phyloP scores from a whole-genome alignment of 2,329 filamentous ascomycete genomes.

The Monosporascus sp. region DNA sequence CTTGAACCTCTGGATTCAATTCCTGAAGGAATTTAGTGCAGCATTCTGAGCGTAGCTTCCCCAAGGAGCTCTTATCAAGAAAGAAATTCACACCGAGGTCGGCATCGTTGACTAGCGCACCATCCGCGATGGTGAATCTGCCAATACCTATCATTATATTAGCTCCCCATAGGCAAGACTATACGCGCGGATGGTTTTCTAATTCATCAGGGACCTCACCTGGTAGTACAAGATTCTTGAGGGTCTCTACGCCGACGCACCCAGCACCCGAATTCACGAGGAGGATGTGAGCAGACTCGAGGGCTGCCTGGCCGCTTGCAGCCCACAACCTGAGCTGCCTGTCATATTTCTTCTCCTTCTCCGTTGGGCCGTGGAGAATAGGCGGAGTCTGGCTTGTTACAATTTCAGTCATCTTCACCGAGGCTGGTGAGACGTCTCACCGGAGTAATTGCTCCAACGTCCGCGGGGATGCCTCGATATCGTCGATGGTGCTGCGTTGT shows the following conservation, averaged over 20 bases:
- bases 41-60: slow-evolving; percentile 71
- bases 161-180: slow-evolving; percentile 8
- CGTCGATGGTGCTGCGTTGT: too few relatives aligned
- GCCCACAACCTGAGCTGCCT: slow-evolving; percentile 94
- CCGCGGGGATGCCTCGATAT: neutral
- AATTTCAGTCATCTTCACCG: slow-evolving; percentile 37
- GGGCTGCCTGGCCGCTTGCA: slow-evolving; percentile 79
- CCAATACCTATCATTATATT: slow-evolving; percentile 61
- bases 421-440: neutral
- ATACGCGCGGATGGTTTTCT: neutral
- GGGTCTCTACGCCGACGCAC: slow-evolving; percentile 79
- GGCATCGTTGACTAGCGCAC: slow-evolving; percentile 66
- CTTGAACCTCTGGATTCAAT: slow-evolving; percentile 87
- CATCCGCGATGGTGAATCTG: slow-evolving; percentile 84
- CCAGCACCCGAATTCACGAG: slow-evolving; percentile 84
- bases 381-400: slow-evolving; percentile 40
- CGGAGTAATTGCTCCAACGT: neutral
- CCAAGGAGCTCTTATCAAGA: slow-evolving; percentile 71
- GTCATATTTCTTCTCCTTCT: slow-evolving; percentile 78
- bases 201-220: slow-evolving; percentile 38
- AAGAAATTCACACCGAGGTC: slow-evolving; percentile 98
- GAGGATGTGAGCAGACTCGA: slow-evolving; percentile 88
- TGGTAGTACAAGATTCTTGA: slow-evolving; percentile 96
- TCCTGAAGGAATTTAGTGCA: slow-evolving; percentile 74
- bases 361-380: slow-evolving; percentile 47